Conservation (phyloP, 2,329 filamentous ascomycete species). For the Clarireedia sp. region DNA sequence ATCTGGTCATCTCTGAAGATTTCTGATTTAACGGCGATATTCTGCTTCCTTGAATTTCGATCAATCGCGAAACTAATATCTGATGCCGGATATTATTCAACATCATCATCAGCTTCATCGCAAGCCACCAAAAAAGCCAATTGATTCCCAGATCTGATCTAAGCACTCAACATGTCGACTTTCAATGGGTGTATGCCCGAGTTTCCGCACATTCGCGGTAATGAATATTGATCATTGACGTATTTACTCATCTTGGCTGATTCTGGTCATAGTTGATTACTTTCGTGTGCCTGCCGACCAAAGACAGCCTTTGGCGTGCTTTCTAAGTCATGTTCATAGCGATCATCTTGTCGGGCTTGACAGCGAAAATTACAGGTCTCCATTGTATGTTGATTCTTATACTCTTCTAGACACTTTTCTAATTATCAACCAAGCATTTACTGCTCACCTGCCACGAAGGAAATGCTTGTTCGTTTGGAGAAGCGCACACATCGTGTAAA, state of each 20-base stretch:
- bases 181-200: slow-evolving; percentile 67
- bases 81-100: too few relatives aligned
- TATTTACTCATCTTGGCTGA: neutral
- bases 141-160: neutral
- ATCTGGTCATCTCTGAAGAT: too few relatives aligned
- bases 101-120: too few relatives aligned
- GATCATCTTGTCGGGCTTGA: slow-evolving; percentile 67
- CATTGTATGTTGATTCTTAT: slow-evolving; percentile 47
- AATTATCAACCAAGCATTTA: slow-evolving; percentile 51
- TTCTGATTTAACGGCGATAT: too few relatives aligned
- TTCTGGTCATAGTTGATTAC: slow-evolving; percentile 57
- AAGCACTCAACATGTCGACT: slow-evolving; percentile 58
- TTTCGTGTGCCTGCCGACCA: slow-evolving; percentile 53
- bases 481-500: slow-evolving; percentile 75
- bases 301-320: slow-evolving; percentile 67
- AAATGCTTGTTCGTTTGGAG: slow-evolving; percentile 74
- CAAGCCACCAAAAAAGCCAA: too few relatives aligned
- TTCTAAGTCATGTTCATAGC: slow-evolving; percentile 87
- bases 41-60: too few relatives aligned
- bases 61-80: too few relatives aligned
- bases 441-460: slow-evolving; percentile 75
- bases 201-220: slow-evolving; percentile 70
- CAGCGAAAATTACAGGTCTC: slow-evolving; percentile 65
- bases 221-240: slow-evolving; percentile 14
- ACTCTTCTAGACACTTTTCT: slow-evolving; percentile 9